Conservation (phyloP, 768 basidiomycete genomes). For the Leccinellum rugosiceps region DNA sequence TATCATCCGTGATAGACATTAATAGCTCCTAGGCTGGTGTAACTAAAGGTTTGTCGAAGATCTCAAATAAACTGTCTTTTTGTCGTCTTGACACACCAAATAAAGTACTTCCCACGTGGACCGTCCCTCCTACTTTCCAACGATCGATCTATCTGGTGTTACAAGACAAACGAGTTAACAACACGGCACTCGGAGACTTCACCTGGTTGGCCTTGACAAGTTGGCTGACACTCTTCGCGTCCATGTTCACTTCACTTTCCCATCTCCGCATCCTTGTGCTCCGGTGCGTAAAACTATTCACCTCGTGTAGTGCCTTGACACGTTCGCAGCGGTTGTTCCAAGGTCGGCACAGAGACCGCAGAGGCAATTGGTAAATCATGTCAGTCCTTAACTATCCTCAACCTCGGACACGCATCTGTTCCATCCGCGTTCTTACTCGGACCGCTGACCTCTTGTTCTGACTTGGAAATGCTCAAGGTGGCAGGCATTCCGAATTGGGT, state of each 20-base stretch:
- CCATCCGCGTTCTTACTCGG: constrained; percentile 46
- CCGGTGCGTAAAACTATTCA: constrained; percentile 39
- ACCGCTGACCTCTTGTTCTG: constrained; percentile 35
- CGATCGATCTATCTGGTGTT: constrained; percentile 51
- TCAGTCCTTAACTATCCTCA: constrained; percentile 43
- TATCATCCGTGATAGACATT: too few species aligned
- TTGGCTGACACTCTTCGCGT: constrained; percentile 53
- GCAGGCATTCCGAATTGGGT: constrained; percentile 65
- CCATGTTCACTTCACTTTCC: constrained; percentile 44
- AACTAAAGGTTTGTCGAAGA: too few species aligned
- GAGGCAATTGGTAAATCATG: constrained; percentile 43
- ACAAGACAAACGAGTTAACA: constrained; percentile 32
- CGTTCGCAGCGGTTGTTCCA: constrained; percentile 52
- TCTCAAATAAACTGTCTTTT: background rate
- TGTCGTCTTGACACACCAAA: background rate
- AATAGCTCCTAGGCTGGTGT: too few species aligned
- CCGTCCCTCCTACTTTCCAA: constrained; percentile 43
- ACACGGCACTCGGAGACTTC: constrained; percentile 39
- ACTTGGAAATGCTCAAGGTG: constrained; percentile 56
- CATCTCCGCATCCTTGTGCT: constrained; percentile 48
- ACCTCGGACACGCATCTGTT: constrained; percentile 60
- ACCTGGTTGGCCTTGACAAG: constrained; percentile 51
- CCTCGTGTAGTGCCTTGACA: constrained; percentile 13
- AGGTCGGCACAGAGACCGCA: constrained; percentile 50
- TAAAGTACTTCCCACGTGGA: constrained; percentile 59